Percentiles rank a stretch among this genome's conserved stretches.
Evolutionary conservation across 495 filamentous ascomycete genomes (phyloP).

Genomic region (Xylaria castorea): DNA sequence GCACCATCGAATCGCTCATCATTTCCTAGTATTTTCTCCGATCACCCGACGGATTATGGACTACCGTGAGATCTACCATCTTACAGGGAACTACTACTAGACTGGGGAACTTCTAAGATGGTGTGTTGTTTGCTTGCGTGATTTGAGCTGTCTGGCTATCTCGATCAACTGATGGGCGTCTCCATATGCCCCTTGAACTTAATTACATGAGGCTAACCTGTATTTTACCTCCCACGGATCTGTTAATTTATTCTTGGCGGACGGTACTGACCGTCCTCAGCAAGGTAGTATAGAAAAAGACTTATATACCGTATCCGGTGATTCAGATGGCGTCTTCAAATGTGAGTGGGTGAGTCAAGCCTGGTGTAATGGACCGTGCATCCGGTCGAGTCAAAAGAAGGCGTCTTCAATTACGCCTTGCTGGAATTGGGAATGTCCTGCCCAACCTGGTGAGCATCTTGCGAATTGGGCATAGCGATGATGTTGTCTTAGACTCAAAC

Average conservation of each 20-base stretch:
- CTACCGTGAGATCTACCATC: not conserved
- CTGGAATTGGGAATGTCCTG: not conserved
- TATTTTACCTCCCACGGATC: not conserved
- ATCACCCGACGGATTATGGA: not conserved
- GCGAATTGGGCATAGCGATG: not conserved
- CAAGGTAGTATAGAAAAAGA: not conserved
- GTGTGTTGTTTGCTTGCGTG: not conserved
- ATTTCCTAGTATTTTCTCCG: not conserved
- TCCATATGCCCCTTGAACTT: not conserved
- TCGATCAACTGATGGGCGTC: not conserved
- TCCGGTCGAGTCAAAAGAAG: slow-evolving; percentile 8
- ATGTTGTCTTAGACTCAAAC: slow-evolving; percentile 19
- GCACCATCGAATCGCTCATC: not conserved
- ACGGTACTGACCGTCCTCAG: not conserved
- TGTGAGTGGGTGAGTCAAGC: not conserved
- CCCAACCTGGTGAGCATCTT: not conserved
- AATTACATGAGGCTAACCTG: not conserved
- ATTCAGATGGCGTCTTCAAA: not conserved
- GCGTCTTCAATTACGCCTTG: not conserved
- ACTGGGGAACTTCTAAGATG: not conserved
- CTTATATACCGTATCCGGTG: not conserved
- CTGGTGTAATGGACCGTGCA: slow-evolving; percentile 22
- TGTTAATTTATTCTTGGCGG: not conserved
- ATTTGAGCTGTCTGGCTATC: not conserved
- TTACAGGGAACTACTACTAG: not conserved